Evolutionary conservation across 257 asterid species (phyloP).

Genomic region (Dorcoceras hygrometricum): DNA sequence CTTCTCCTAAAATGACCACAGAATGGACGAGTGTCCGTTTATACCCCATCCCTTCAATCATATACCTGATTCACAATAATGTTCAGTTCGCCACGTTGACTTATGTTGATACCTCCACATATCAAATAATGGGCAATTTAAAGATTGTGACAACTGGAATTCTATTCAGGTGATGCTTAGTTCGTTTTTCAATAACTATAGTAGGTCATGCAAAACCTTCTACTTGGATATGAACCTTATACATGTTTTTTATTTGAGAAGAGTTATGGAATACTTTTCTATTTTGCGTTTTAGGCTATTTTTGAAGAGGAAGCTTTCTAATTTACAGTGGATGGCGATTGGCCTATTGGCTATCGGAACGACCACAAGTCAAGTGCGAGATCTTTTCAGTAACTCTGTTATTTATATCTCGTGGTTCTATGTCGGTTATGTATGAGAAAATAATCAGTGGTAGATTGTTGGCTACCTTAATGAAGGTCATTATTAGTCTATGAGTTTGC

Average conservation of each 20-base stretch:
- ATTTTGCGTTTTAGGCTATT: conserved; percentile 68
- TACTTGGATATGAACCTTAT: not conserved
- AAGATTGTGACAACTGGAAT: conserved; percentile 94
- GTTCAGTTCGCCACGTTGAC: conserved; percentile 97
- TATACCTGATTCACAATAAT: conserved; percentile 94
- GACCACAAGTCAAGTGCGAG: conserved; percentile 86
- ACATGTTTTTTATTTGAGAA: conserved; percentile 11
- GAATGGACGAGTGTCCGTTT: conserved; percentile 79
- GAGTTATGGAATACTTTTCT: conserved; percentile 24
- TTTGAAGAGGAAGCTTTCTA: conserved; percentile 95
- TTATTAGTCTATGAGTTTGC: not conserved
- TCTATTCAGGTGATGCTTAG: conserved; percentile 63
- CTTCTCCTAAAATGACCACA: conserved; percentile 85
- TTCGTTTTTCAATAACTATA: conserved; percentile 11
- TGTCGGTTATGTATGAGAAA: not conserved
- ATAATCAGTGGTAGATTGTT: not conserved
- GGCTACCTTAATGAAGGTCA: not conserved
- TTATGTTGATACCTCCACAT: conserved; percentile 89
- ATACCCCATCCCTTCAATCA: conserved; percentile 85
- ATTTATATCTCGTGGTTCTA: conserved; percentile 7
- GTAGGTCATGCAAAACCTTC: conserved; percentile 11
- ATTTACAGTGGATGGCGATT: conserved; percentile 97
- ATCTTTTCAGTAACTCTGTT: conserved; percentile 18
- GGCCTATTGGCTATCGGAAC: conserved; percentile 88
- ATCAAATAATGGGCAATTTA: conserved; percentile 95